phyloP scores from a whole-genome alignment of 768 basidiomycete genomes.

The Neoboletus subvelutipes region DNA sequence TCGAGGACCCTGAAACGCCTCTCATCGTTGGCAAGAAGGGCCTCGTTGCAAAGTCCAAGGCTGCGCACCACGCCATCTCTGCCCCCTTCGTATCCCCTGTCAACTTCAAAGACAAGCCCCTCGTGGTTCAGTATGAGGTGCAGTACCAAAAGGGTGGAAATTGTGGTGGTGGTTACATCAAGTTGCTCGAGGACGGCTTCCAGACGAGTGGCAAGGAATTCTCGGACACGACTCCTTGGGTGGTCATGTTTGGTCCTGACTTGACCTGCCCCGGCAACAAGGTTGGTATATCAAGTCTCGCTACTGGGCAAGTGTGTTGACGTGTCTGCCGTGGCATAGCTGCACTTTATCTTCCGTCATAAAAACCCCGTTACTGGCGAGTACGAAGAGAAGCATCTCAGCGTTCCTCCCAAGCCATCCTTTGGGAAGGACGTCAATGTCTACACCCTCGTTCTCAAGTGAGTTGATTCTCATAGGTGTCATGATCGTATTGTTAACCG shows the following conservation, averaged over 20 bases:
- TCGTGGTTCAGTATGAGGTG: slow-evolving; percentile 98
- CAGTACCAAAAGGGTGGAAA: slow-evolving; percentile 99
- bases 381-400: slow-evolving; percentile 96
- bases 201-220: slow-evolving; percentile 92
- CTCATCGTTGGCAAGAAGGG: slow-evolving; percentile 85
- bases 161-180: slow-evolving; percentile 98
- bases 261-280: slow-evolving; percentile 90
- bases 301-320: not conserved
- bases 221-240: slow-evolving; percentile 91
- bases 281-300: slow-evolving; percentile 42
- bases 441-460: slow-evolving; percentile 94
- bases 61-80: slow-evolving; percentile 98
- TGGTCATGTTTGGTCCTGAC: slow-evolving; percentile 98
- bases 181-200: slow-evolving; percentile 92
- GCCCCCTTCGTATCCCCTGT: slow-evolving; percentile 79
- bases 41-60: slow-evolving; percentile 94
- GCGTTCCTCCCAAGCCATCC: slow-evolving; percentile 72
- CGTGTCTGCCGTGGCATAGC: slow-evolving; percentile 39
- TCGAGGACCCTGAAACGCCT: slow-evolving; percentile 80
- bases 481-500: slow-evolving; percentile 3
- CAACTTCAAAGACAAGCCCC: slow-evolving; percentile 78
- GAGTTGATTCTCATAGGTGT: slow-evolving; percentile 32
- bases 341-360: slow-evolving; percentile 99
- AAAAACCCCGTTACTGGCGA: slow-evolving; percentile 91
- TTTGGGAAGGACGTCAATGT: slow-evolving; percentile 91